Evolutionary conservation across 805 yeast species (phyloP).

Genomic region (Spathaspora arborariae): DNA sequence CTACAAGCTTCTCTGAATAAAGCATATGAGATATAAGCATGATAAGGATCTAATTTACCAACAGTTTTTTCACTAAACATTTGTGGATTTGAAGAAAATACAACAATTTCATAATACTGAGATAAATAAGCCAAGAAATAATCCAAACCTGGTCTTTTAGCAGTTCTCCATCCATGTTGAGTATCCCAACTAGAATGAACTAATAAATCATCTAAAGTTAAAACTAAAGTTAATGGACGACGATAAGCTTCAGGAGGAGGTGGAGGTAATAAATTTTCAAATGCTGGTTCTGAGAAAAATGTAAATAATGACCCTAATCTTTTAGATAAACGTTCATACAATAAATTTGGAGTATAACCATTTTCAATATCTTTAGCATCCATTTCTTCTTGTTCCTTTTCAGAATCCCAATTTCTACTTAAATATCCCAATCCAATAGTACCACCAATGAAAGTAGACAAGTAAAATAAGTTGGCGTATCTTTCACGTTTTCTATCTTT

Average conservation of each 20-base stretch:
- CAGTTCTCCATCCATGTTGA: conserved; percentile 95
- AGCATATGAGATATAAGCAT: conserved; percentile 82
- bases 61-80: conserved; percentile 82
- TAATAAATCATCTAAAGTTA: conserved; percentile 84
- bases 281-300: conserved; percentile 89
- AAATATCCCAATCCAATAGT: conserved; percentile 58
- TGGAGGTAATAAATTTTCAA: conserved; percentile 89
- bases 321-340: conserved; percentile 65
- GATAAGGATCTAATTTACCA: conserved; percentile 88
- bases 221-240: conserved; percentile 86
- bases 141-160: conserved; percentile 97
- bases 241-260: conserved; percentile 88
- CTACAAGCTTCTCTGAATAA: conserved; percentile 88
- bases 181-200: conserved; percentile 91
- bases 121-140: conserved; percentile 93
- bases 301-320: conserved; percentile 74
- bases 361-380: conserved; percentile 54
- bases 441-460: conserved; percentile 52
- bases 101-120: conserved; percentile 92
- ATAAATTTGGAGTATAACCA: conserved; percentile 63
- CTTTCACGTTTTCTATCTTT: conserved; percentile 80
- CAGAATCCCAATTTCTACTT: conserved; percentile 82
- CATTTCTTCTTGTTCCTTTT: conserved; percentile 53
- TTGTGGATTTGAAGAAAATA: conserved; percentile 82
- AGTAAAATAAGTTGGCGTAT: conserved; percentile 71